Evolutionary conservation across 2,329 filamentous ascomycete genomes (phyloP), one percentile per base, ranked within the genome.

Genomic region (Fusarium algeriense): DNA sequence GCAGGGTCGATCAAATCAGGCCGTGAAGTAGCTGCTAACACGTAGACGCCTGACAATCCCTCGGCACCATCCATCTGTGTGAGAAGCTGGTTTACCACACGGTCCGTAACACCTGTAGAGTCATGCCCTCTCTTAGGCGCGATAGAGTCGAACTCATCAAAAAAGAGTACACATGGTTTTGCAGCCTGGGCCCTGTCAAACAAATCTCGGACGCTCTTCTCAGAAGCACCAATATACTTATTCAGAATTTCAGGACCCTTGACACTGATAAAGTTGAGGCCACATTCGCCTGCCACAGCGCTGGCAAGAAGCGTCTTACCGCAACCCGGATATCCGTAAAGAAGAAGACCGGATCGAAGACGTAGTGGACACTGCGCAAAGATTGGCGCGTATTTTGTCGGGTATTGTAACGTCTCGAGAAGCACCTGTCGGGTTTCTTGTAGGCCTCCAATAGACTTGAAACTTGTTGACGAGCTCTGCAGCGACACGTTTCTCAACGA

Each of bases 11-110:
- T 98, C 17, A 99, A 84, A 80, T 99, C 97, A 0, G 97, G 97
- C 8, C 97, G 87, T 2, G 92, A 95, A 1, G 96, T 99, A 2
- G 96, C 97, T 26, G 97, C 97, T 5, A 99, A 88, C 9, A 99
- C 96, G 76, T 99, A 99, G 0, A 99, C 97, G 3, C 96, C 96
- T 1, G 92, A 94, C 7, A 99, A 83, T 1, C 96, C 97, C 81
- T 99, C 97, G 1, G 96, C 96, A 78, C 96, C 96, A 77, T 99
- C 96, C 96, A 99, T 99, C 81, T 98, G 95, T 1, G 97, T 99
- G 14, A 99, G 88, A 62, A 99, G 90, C 85, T 99, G 97, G 80
- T 99, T 99, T 75, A 99, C 96, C 1, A 99, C 97, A 40, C 97
- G 90, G 81, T 99, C 97, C 1, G 96, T 99, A n/a, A 99, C 97